These are phyloP conservation scores for Suillus subaureus DNA, from an alignment of 768 basidiomycete genomes.

Conservation along the genomic window DNA sequence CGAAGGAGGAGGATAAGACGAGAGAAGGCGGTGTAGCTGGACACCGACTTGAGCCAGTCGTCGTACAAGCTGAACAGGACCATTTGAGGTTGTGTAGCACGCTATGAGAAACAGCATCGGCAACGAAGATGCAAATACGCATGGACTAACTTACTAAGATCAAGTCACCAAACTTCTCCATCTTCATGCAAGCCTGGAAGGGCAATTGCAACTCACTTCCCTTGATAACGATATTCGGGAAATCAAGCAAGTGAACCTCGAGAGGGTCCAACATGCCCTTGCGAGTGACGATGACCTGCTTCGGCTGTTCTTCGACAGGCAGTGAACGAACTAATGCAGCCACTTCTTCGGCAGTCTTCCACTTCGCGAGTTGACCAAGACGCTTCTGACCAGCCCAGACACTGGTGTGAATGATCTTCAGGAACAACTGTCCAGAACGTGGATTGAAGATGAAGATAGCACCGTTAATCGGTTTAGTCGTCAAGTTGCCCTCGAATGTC, in stretches of 20 bases:
- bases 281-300: constrained; percentile 98
- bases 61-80: constrained; percentile 98
- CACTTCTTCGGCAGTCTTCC: constrained; percentile 99
- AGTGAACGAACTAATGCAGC: constrained; percentile 95
- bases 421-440: constrained; percentile 94
- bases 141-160: constrained; percentile 61
- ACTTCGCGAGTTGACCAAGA: constrained; percentile 98
- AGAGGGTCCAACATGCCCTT: constrained; percentile 99
- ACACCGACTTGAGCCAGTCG: constrained; percentile 99
- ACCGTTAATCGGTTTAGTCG: constrained; percentile 98
- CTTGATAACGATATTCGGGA: constrained; percentile 99
- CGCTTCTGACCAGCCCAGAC: constrained; percentile 99
- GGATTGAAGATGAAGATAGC: constrained; percentile 99
- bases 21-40: constrained; percentile 98
- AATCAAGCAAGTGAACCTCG: constrained; percentile 98
- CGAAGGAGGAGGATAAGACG: constrained; percentile 96
- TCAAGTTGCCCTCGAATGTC: constrained; percentile 99
- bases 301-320: constrained; percentile 99
- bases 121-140: not conserved
- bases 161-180: constrained; percentile 99
- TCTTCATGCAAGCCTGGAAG: constrained; percentile 99
- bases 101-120: constrained; percentile 41
- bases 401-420: constrained; percentile 99
- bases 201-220: constrained; percentile 97
- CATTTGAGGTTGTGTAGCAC: constrained; percentile 99